A percentile compares a stretch with the other conserved stretches of the same genome.
Conservation (phyloP, 345 rosid species). For the Brassica carinata region DNA sequence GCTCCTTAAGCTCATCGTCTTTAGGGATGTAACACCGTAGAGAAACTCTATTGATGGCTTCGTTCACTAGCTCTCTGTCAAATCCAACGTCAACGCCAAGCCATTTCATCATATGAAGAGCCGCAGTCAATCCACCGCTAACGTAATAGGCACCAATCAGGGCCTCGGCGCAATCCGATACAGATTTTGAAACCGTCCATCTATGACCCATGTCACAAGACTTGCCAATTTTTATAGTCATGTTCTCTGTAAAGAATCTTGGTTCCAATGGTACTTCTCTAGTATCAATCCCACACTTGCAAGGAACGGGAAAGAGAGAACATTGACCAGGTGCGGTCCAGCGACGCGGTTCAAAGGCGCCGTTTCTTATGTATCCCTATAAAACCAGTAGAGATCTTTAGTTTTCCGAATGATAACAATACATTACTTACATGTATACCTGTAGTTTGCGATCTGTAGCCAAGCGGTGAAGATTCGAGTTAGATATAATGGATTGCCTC, state of each 20-base stretch:
- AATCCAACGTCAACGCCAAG: constrained; percentile 62
- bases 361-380: constrained; percentile 74
- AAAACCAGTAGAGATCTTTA: constrained; percentile 15
- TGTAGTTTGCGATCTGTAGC: constrained; percentile 67
- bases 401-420: constrained; percentile 10
- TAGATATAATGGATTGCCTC: constrained; percentile 56
- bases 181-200: constrained; percentile 81
- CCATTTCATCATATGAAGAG: constrained; percentile 79
- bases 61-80: constrained; percentile 45
- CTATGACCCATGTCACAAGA: constrained; percentile 81
- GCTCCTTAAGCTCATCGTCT: constrained; percentile 44
- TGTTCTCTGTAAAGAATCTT: constrained; percentile 55
- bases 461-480: constrained; percentile 63
- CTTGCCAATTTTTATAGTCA: constrained; percentile 55
- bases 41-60: constrained; percentile 57
- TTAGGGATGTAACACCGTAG: constrained; percentile 49
- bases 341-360: constrained; percentile 83
- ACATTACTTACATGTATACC: constrained; percentile 44
- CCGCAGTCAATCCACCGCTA: constrained; percentile 65
- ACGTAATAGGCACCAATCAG: constrained; percentile 78
- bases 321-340: constrained; percentile 93
- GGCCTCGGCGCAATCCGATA: constrained; percentile 89
- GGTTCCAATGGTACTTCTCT: constrained; percentile 72
- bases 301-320: constrained; percentile 54
- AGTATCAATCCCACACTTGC: constrained; percentile 66